Conservation (phyloP, 306 rosid genomes). For the Trichosanthes cucumerina region DNA sequence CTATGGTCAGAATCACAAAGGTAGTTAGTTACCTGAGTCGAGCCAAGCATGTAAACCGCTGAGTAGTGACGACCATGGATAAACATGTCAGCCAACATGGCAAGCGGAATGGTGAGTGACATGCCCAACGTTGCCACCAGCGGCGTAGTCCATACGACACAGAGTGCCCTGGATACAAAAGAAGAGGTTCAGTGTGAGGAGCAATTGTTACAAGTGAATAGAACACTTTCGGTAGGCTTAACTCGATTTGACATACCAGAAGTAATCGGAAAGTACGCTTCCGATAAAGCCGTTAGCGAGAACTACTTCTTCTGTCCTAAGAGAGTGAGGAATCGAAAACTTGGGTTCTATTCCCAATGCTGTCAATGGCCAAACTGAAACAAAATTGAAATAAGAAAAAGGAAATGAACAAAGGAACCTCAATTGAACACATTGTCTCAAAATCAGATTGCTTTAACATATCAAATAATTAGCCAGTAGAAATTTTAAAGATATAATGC, state of each 20-base stretch:
- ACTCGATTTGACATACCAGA: conserved; percentile 43
- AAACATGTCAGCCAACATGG: conserved; percentile 96
- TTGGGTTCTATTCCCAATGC: conserved; percentile 95
- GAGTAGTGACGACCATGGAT: conserved; percentile 97
- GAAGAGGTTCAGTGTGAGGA: conserved; percentile 15
- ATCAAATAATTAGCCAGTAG: background rate
- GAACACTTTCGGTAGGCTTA: conserved; percentile 4
- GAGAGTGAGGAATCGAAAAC: conserved; percentile 75
- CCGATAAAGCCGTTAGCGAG: conserved; percentile 89
- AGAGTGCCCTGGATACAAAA: conserved; percentile 56
- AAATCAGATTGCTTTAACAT: background rate
- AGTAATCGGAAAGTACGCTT: conserved; percentile 91
- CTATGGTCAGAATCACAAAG: background rate
- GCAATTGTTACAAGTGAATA: background rate
- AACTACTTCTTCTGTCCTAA: conserved; percentile 74
- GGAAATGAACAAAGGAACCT: background rate
- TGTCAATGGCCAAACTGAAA: conserved; percentile 81
- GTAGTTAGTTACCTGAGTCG: conserved; percentile 50
- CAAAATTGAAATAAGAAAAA: conserved; percentile 6
- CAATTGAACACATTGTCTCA: background rate
- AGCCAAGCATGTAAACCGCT: conserved; percentile 80
- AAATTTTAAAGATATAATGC: background rate
- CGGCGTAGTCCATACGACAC: conserved; percentile 99
- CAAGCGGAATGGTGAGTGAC: conserved; percentile 98
- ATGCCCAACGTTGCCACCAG: conserved; percentile 97